A percentile compares a stretch with the other conserved stretches of the same genome.
Evolutionary conservation across 1,284 basidiomycete species (phyloP).

Genomic region (Earliella scabrosa): DNA sequence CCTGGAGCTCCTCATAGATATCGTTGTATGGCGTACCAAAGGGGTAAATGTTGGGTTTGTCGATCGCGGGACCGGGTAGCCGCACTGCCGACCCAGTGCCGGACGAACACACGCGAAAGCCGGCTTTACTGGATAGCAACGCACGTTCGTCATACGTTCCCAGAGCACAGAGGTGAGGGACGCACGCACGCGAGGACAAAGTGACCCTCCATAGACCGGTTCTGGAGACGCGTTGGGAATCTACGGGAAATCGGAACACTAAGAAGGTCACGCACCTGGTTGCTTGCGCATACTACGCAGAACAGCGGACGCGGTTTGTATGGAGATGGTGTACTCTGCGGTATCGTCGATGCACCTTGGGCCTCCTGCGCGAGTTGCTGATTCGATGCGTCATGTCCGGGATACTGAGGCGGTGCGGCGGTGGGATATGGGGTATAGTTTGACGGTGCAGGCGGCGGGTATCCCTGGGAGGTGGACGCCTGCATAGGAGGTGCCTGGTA

Average conservation of each 20-base stretch:
- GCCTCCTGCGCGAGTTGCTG: conserved; percentile 33
- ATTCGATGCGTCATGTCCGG: conserved; percentile 28
- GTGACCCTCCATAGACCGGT: conserved; percentile 99
- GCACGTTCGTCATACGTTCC: conserved; percentile 5
- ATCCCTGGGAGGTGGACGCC: conserved; percentile 26
- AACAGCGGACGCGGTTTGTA: conserved; percentile 81
- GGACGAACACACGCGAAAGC: conserved; percentile 90
- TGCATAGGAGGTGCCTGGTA: conserved; percentile 25
- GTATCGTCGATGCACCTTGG: conserved; percentile 26
- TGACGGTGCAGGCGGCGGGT: conserved; percentile 16
- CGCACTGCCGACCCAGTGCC: conserved; percentile 98
- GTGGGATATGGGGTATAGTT: conserved; percentile 36
- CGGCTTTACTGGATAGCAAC: conserved; percentile 67
- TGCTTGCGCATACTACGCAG: conserved; percentile 98
- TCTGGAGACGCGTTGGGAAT: conserved; percentile 54
- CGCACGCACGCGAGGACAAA: conserved; percentile 81
- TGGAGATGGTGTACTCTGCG: conserved; percentile 24
- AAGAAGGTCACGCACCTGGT: conserved; percentile 71
- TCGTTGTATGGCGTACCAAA: conserved; percentile 99
- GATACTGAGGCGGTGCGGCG: conserved; percentile 38
- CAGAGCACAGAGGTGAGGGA: background rate
- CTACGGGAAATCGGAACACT: background rate
- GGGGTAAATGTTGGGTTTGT: conserved; percentile 96
- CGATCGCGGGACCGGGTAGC: conserved; percentile 93
- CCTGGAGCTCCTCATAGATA: conserved; percentile 92